Evolutionary conservation across 2,329 filamentous ascomycete species (phyloP).

Genomic region (Fusarium sp.): DNA sequence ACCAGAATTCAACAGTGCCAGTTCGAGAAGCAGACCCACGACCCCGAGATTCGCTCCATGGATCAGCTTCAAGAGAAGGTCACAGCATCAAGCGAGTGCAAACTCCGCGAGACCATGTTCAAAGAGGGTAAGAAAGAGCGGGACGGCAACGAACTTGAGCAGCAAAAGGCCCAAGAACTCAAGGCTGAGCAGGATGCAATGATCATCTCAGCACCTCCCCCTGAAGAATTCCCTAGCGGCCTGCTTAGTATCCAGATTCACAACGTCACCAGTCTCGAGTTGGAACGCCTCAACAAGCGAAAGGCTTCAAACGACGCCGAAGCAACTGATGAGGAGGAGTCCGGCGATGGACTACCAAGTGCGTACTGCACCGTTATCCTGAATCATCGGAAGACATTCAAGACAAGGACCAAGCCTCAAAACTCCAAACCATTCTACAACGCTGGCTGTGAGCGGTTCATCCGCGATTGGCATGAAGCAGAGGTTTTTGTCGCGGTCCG

Average conservation of each 20-base stretch:
- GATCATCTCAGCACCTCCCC: constrained; percentile 73
- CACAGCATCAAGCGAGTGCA: constrained; percentile 62
- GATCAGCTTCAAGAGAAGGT: constrained; percentile 69
- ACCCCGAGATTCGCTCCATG: constrained; percentile 64
- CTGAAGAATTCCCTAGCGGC: constrained; percentile 68
- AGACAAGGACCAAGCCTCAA: constrained; percentile 78
- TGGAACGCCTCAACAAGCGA: constrained; percentile 67
- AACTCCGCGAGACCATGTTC: constrained; percentile 69
- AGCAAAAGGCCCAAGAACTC: constrained; percentile 74
- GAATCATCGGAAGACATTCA: constrained; percentile 75
- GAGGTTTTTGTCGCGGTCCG: constrained; percentile 75
- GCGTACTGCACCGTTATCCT: constrained; percentile 78
- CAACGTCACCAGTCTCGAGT: constrained; percentile 74
- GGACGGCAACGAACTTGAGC: constrained; percentile 69
- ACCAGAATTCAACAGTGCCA: constrained; percentile 69
- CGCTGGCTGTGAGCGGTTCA: constrained; percentile 76
- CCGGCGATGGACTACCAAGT: constrained; percentile 72
- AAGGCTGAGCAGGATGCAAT: constrained; percentile 69
- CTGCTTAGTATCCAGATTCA: constrained; percentile 76
- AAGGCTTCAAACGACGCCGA: constrained; percentile 57
- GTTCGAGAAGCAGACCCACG: constrained; percentile 67
- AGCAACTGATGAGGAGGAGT: constrained; percentile 65
- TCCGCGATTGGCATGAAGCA: constrained; percentile 72
- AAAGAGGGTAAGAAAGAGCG: constrained; percentile 57
- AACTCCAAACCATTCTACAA: constrained; percentile 83